A percentile compares a stretch with the other conserved stretches of the same genome.
Conservation (phyloP, 257 asterid genomes). For the Jacaranda mimosifolia region DNA sequence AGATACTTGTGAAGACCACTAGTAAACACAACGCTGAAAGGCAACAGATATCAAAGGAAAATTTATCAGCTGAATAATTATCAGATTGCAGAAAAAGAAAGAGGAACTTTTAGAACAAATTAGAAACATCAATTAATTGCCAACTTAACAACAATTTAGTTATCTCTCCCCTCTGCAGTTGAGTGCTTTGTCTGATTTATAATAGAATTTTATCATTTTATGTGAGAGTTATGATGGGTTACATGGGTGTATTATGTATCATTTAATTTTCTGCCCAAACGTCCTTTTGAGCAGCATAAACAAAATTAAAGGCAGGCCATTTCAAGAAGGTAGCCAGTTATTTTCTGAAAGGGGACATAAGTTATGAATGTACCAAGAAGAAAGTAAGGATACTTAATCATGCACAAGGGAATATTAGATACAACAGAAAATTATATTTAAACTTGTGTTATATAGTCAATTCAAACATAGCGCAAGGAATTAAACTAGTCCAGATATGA, state of each 20-base stretch:
- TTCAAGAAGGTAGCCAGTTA: neutral
- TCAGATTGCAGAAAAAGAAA: slow-evolving; percentile 30
- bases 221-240: no score
- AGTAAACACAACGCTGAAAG: slow-evolving; percentile 37
- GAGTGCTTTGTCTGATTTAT: slow-evolving; percentile 4
- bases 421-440: neutral
- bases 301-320: no score
- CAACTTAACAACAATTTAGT: neutral
- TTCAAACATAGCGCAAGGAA: neutral
- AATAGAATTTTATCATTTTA: no score
- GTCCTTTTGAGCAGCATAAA: no score
- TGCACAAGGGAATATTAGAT: slow-evolving; percentile 19
- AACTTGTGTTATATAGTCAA: neutral
- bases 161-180: neutral
- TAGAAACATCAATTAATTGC: slow-evolving; percentile 18
- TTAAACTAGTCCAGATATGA: slow-evolving; percentile 7
- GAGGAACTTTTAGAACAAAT: neutral
- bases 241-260: no score
- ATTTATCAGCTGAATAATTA: slow-evolving; percentile 22
- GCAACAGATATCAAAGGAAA: slow-evolving; percentile 24
- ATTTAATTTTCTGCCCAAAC: no score
- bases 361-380: neutral
- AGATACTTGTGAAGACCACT: slow-evolving; percentile 37
- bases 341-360: neutral
- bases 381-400: slow-evolving; percentile 11